A percentile compares a stretch with the other conserved stretches of the same genome.
phyloP scores from a whole-genome alignment of 345 rosid species.

The Erysimum cheiranthoides region DNA sequence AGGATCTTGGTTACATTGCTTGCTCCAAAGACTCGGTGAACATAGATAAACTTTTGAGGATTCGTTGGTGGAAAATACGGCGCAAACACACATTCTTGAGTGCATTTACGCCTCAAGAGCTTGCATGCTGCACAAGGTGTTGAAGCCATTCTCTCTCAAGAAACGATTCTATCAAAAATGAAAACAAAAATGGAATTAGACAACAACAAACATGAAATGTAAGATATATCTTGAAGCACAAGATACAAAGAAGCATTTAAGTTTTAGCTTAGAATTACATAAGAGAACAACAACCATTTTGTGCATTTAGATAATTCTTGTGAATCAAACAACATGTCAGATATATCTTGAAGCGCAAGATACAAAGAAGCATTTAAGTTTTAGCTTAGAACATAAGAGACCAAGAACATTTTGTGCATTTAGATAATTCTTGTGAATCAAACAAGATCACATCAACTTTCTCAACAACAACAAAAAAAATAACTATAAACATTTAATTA shows the following conservation, averaged over 20 bases:
- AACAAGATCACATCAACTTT: constrained; percentile 9
- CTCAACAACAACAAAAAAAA: neutral
- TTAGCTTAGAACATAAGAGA: constrained; percentile 25
- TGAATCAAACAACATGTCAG: no score
- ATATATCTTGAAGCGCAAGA: constrained; percentile 10
- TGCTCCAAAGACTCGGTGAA: constrained; percentile 72
- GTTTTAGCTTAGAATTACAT: constrained; percentile 9
- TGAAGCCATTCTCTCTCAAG: constrained; percentile 55
- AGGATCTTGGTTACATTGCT: constrained; percentile 82
- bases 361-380: neutral
- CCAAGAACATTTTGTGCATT: neutral
- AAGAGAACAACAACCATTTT: constrained; percentile 6
- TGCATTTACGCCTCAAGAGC: constrained; percentile 73
- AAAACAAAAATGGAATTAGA: neutral
- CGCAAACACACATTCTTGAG: constrained; percentile 80
- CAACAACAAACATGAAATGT: neutral
- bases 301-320: neutral
- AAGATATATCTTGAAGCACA: neutral
- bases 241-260: neutral
- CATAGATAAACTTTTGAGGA: constrained; percentile 64
- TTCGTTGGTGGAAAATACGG: constrained; percentile 85
- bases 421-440: neutral
- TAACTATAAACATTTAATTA: neutral
- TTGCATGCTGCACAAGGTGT: constrained; percentile 91
- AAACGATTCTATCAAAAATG: neutral